Evolutionary conservation across 2,329 filamentous ascomycete species (phyloP).

Genomic region (Rutstroemia sp.): DNA sequence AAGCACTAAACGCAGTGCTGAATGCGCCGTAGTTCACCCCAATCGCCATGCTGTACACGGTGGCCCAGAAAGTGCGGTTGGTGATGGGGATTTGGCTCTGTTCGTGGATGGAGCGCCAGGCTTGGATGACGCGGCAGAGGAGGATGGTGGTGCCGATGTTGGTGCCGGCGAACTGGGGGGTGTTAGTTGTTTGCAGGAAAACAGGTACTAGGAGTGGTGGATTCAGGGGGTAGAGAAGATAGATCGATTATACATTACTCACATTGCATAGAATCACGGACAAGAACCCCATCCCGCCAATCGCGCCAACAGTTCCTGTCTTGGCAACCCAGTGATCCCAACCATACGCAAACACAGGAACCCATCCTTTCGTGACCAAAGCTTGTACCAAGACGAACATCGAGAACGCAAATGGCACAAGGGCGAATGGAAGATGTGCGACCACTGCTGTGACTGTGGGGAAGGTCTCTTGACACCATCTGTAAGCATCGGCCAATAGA

Average conservation of each 20-base stretch:
- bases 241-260: slow-evolving; percentile 33
- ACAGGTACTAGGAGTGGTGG: not conserved
- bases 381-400: slow-evolving; percentile 73
- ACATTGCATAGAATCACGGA: slow-evolving; percentile 67
- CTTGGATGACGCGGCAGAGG: slow-evolving; percentile 61
- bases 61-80: slow-evolving; percentile 64
- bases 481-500: slow-evolving; percentile 36
- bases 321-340: slow-evolving; percentile 67
- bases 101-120: slow-evolving; percentile 55
- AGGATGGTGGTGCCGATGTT: slow-evolving; percentile 73
- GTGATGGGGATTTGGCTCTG: slow-evolving; percentile 42
- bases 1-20: slow-evolving; percentile 64
- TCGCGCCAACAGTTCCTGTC: slow-evolving; percentile 60
- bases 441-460: slow-evolving; percentile 61
- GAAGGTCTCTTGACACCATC: slow-evolving; percentile 63
- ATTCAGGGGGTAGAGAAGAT: not conserved
- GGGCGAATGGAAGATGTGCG: slow-evolving; percentile 56
- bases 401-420: slow-evolving; percentile 63
- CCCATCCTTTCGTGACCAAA: slow-evolving; percentile 67
- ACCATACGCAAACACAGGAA: slow-evolving; percentile 63
- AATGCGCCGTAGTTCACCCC: slow-evolving; percentile 72
- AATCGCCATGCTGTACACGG: slow-evolving; percentile 67
- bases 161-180: slow-evolving; percentile 60
- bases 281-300: slow-evolving; percentile 67
- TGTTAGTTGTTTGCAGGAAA: slow-evolving; percentile 11